Evolutionary conservation across 768 basidiomycete genomes (phyloP).

Genomic region (Termitomyces heimii): DNA sequence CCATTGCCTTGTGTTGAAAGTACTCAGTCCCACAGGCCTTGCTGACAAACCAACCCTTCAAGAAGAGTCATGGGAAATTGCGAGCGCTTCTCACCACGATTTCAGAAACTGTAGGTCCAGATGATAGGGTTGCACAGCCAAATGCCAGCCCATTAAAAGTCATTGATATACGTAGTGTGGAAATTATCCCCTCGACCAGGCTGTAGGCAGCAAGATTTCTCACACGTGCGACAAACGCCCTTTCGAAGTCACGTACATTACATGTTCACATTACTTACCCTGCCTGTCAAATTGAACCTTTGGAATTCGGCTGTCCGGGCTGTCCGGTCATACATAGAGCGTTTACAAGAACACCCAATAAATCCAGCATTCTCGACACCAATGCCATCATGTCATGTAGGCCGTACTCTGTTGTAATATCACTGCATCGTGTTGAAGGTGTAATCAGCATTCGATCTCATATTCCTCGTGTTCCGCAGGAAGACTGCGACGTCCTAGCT

Average conservation of each 20-base stretch:
- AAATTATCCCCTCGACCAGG: background rate
- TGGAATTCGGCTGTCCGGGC: background rate
- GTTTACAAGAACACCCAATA: background rate
- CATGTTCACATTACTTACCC: background rate
- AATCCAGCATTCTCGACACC: background rate
- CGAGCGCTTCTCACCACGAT: no score
- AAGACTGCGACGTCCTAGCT: background rate
- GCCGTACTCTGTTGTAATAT: background rate
- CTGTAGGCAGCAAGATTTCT: background rate
- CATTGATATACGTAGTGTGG: background rate
- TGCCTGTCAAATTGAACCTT: background rate
- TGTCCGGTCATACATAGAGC: background rate
- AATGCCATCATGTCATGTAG: background rate
- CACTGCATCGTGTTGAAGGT: background rate
- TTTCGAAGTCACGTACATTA: background rate
- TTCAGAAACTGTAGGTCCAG: background rate
- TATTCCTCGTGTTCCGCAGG: background rate
- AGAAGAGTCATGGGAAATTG: background rate
- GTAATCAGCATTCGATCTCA: no score
- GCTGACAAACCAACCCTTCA: background rate
- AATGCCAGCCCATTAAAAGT: background rate
- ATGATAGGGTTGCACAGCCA: background rate
- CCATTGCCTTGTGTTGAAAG: background rate
- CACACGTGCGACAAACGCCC: background rate
- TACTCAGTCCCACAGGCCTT: background rate